Conservation (phyloP, 768 basidiomycete species). For the Hirschioporus abietinus region DNA sequence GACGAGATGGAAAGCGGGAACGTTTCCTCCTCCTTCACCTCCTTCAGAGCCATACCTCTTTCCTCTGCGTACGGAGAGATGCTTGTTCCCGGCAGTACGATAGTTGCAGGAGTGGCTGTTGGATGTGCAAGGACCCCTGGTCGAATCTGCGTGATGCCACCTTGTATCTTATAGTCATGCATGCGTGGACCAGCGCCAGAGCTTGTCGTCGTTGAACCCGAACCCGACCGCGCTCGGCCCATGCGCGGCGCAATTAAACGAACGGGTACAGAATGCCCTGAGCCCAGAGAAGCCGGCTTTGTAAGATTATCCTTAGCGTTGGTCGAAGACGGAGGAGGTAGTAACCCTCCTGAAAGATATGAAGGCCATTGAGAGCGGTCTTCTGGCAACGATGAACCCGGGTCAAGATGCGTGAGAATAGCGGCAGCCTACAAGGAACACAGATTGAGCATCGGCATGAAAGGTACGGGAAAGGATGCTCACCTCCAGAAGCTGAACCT, state of each 20-base stretch:
- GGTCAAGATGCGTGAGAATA: constrained; percentile 84
- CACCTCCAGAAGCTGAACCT: constrained; percentile 91
- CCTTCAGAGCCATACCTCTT: constrained; percentile 4
- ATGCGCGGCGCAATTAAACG: constrained; percentile 15
- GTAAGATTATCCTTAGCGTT: constrained; percentile 15
- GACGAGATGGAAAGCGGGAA: neutral
- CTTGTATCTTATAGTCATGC: constrained; percentile 57
- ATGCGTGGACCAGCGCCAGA: constrained; percentile 43
- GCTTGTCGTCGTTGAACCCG: constrained; percentile 14
- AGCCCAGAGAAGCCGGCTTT: constrained; percentile 9
- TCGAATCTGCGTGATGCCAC: constrained; percentile 50
- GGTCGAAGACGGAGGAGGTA: constrained; percentile 44
- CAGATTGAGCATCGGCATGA: neutral
- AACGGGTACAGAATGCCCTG: constrained; percentile 52
- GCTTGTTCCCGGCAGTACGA: constrained; percentile 5
- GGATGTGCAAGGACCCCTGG: constrained; percentile 48
- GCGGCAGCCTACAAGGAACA: constrained; percentile 70
- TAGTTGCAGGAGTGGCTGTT: constrained; percentile 14
- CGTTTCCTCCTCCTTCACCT: neutral
- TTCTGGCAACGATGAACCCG: constrained; percentile 80
- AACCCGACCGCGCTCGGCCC: constrained; percentile 1
- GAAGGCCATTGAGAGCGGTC: constrained; percentile 92
- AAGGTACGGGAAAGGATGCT: neutral
- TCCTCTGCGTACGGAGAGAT: constrained; percentile 4
- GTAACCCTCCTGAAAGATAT: constrained; percentile 65